Conservation (phyloP, 2,329 filamentous ascomycete species). For the Fonsecaea monophora region DNA sequence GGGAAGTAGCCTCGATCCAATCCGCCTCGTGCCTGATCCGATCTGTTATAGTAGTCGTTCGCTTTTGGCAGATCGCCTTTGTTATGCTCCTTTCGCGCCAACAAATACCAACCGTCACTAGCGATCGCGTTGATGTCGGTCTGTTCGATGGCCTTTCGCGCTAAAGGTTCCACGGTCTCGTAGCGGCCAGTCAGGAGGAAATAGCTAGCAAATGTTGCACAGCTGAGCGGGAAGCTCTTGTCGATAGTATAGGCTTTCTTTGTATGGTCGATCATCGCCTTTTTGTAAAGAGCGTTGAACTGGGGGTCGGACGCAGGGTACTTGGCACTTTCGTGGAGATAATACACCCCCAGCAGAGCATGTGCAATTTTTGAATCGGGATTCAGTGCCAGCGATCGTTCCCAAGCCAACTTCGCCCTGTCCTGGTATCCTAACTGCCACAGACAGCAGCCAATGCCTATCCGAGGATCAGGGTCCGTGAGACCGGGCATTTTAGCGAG, state of each 20-base stretch:
- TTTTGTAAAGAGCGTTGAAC: conserved; percentile 85
- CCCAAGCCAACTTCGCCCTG: conserved; percentile 89
- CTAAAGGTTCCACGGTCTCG: conserved; percentile 81
- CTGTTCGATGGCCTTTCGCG: conserved; percentile 90
- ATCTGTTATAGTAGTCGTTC: conserved; percentile 83
- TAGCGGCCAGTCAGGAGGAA: conserved; percentile 84
- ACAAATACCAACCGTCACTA: conserved; percentile 95
- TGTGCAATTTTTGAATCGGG: conserved; percentile 88
- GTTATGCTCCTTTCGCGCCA: conserved; percentile 90
- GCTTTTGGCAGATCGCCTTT: conserved; percentile 76
- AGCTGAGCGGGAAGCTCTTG: conserved; percentile 87
- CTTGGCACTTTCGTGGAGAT: conserved; percentile 83
- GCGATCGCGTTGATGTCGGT: conserved; percentile 97
- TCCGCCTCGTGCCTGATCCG: conserved; percentile 90
- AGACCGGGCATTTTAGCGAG: conserved; percentile 84
- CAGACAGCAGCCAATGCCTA: conserved; percentile 95
- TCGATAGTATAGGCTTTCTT: conserved; percentile 93
- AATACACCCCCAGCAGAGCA: conserved; percentile 86
- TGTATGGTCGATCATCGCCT: conserved; percentile 92
- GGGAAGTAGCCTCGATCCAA: conserved; percentile 90
- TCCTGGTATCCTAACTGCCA: conserved; percentile 97
- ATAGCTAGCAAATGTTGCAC: conserved; percentile 86
- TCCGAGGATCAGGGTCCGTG: conserved; percentile 90
- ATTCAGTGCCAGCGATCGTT: conserved; percentile 73
- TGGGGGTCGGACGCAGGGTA: conserved; percentile 82